Conservation (phyloP, 805 yeast species). For the Pichia manshurica region DNA sequence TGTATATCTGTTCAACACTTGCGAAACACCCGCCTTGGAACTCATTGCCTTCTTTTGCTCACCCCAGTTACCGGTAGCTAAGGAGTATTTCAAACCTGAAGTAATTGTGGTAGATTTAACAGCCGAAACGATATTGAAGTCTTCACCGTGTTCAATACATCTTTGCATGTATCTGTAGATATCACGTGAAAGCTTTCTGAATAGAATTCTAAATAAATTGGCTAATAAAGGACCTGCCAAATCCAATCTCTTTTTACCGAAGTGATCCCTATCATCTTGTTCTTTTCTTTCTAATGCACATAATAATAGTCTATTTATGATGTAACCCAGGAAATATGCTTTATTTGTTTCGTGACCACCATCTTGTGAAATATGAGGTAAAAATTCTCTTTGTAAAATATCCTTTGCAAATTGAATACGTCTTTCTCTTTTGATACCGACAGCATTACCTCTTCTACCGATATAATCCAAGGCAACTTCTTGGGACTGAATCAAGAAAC, state of each 20-base stretch:
- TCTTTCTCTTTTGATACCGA: constrained; percentile 94
- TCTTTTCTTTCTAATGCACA: constrained; percentile 97
- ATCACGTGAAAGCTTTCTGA: constrained; percentile 92
- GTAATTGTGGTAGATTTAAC: constrained; percentile 96
- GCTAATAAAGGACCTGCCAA: constrained; percentile 98
- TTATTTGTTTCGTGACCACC: constrained; percentile 96
- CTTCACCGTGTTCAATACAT: constrained; percentile 96
- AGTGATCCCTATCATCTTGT: constrained; percentile 98
- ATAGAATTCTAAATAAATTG: constrained; percentile 86
- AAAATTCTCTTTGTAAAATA: constrained; percentile 88
- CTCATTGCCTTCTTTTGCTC: constrained; percentile 99
- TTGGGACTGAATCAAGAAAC: constrained; percentile 95
- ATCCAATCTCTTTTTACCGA: constrained; percentile 97
- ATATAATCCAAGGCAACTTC: constrained; percentile 97
- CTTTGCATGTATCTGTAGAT: constrained; percentile 98
- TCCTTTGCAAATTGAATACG: constrained; percentile 98
- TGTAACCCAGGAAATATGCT: constrained; percentile 95
- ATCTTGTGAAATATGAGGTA: constrained; percentile 96
- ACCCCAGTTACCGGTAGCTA: constrained; percentile 99
- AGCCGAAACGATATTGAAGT: constrained; percentile 92
- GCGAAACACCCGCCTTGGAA: constrained; percentile 98
- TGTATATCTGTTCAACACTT: constrained; percentile 95
- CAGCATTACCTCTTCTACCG: constrained; percentile 96
- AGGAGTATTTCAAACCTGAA: constrained; percentile 92
- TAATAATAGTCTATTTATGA: constrained; percentile 89